Evolutionary conservation across 148 eudicot genomes (phyloP).

Genomic region (Rhododendron henanense): DNA sequence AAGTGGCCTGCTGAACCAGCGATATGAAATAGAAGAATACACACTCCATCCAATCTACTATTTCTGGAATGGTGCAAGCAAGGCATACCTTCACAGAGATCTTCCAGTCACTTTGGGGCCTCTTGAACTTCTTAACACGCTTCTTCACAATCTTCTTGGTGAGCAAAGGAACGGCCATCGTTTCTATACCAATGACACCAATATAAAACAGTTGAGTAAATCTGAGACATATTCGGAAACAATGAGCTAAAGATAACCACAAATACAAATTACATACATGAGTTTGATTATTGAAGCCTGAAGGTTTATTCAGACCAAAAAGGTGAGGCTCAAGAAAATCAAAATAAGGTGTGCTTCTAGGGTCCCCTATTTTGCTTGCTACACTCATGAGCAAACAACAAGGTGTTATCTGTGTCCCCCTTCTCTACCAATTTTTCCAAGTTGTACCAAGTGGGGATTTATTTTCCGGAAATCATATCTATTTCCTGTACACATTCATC

Average conservation of each 20-base stretch:
- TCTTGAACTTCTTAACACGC: slow-evolving; percentile 49
- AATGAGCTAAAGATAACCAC: background rate
- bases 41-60: background rate
- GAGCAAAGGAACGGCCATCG: slow-evolving; percentile 47
- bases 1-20: background rate
- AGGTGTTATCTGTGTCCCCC: background rate
- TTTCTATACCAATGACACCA: background rate
- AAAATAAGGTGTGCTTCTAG: background rate
- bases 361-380: background rate
- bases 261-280: background rate
- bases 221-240: background rate
- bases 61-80: background rate
- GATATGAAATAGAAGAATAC: background rate
- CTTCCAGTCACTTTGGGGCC: slow-evolving; percentile 45
- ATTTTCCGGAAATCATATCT: background rate
- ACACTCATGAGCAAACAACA: background rate
- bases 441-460: background rate
- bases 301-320: background rate
- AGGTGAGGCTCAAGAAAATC: background rate
- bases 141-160: slow-evolving; percentile 56
- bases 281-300: background rate
- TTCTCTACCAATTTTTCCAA: background rate
- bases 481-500: background rate
- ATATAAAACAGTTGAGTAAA: background rate
- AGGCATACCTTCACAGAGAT: slow-evolving; percentile 39